These are phyloP conservation scores for Talaromyces sp. DNA, from an alignment of 2,329 filamentous ascomycete species.

Conservation along the genomic window DNA sequence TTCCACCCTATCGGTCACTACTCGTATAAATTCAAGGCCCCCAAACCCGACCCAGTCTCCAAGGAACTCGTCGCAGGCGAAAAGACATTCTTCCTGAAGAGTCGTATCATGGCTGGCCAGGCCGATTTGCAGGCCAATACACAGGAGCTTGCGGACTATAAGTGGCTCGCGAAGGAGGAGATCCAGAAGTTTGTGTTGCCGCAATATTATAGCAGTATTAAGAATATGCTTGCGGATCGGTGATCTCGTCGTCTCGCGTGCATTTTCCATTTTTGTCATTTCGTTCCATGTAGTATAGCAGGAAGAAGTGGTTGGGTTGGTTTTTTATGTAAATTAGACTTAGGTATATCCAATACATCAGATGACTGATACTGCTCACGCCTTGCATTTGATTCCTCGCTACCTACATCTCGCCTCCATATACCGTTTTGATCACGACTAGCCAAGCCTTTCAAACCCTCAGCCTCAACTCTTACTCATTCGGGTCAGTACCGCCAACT, in stretches of 20 bases:
- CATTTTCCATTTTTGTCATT: neutral
- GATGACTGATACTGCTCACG: neutral
- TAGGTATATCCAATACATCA: slow-evolving; percentile 4
- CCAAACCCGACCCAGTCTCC: slow-evolving; percentile 40
- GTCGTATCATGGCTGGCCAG: slow-evolving; percentile 95
- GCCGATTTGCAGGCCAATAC: slow-evolving; percentile 71
- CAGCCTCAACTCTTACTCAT: neutral
- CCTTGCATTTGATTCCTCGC: neutral
- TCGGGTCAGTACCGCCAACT: neutral
- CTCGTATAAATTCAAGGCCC: slow-evolving; percentile 55
- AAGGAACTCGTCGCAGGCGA: slow-evolving; percentile 55
- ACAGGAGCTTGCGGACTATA: slow-evolving; percentile 74
- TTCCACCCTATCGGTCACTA: slow-evolving; percentile 83
- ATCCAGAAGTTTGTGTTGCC: slow-evolving; percentile 63
- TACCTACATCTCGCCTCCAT: neutral
- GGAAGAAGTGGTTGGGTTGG: neutral
- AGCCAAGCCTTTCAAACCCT: neutral
- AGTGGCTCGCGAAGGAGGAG: slow-evolving; percentile 91
- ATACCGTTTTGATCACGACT: neutral
- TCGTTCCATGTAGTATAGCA: slow-evolving; percentile 17
- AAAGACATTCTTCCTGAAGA: slow-evolving; percentile 96
- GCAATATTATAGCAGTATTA: slow-evolving; percentile 70
- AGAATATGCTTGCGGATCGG: slow-evolving; percentile 79
- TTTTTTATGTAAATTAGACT: slow-evolving; percentile 12
- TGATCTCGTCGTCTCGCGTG: slow-evolving; percentile 40